These are phyloP conservation scores for Benincasa hispida DNA, from an alignment of 306 rosid genomes.

Conservation along the genomic window DNA sequence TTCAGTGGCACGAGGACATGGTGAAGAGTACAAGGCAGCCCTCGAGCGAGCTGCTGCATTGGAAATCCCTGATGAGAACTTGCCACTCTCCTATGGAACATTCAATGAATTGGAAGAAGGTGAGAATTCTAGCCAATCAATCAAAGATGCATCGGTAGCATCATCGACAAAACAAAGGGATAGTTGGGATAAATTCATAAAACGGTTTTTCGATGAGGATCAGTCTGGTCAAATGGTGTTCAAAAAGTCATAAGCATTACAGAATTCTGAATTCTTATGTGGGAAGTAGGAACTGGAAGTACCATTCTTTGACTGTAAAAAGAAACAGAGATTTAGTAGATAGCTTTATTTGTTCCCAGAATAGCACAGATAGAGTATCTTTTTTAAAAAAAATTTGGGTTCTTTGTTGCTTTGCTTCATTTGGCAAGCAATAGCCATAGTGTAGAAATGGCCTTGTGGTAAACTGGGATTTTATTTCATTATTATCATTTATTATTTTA, in stretches of 20 bases:
- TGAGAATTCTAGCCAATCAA: slow-evolving; percentile 44
- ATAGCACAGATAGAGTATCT: background rate
- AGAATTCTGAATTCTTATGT: background rate
- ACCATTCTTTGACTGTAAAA: background rate
- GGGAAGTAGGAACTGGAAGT: background rate
- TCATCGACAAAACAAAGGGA: slow-evolving; percentile 25
- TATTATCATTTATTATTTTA: background rate
- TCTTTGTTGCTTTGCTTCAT: background rate
- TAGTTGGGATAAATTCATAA: slow-evolving; percentile 68
- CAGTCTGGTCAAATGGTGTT: slow-evolving; percentile 74
- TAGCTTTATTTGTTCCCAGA: background rate
- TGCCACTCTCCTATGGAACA: slow-evolving; percentile 60
- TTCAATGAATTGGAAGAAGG: slow-evolving; percentile 46
- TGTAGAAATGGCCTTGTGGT: background rate
- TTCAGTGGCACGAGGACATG: slow-evolving; percentile 46
- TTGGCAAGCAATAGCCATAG: background rate
- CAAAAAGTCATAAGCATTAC: slow-evolving; percentile 27
- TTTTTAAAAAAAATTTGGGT: background rate
- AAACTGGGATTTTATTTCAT: background rate
- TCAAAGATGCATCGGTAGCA: slow-evolving; percentile 9
- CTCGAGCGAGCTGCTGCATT: slow-evolving; percentile 64
- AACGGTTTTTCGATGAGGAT: slow-evolving; percentile 52
- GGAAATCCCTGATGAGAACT: slow-evolving; percentile 61
- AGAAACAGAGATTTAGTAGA: background rate
- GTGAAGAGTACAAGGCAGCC: slow-evolving; percentile 64